Conservation (phyloP, 1,284 basidiomycete species). For the Cryptococcus sp. region DNA sequence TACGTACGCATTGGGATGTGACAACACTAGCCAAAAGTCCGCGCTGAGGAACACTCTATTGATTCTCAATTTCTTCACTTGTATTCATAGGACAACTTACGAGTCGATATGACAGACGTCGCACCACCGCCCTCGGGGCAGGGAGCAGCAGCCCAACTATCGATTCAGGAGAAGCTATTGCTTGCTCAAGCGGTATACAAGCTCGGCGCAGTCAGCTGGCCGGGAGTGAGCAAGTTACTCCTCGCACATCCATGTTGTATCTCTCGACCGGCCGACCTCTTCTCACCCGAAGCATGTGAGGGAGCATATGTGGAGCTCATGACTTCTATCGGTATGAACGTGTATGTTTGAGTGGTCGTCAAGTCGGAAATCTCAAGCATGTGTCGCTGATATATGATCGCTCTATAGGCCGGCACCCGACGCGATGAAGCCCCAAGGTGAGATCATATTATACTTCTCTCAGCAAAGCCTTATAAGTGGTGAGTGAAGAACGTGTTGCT, state of each 20-base stretch:
- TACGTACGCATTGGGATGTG: no score
- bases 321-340: constrained; percentile 65
- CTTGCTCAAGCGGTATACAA: constrained; percentile 83
- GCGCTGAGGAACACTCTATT: no score
- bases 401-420: constrained; percentile 42
- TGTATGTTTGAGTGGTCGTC: constrained; percentile 56
- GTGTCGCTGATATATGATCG: no score
- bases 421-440: constrained; percentile 34
- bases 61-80: no score
- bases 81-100: no score
- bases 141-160: constrained; percentile 16
- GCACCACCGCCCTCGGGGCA: no score
- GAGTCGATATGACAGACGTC: no score
- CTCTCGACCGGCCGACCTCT: constrained; percentile 64
- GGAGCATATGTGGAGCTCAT: constrained; percentile 67
- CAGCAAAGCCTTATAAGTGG: neutral
- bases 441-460: neutral
- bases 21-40: no score
- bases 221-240: constrained; percentile 65
- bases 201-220: constrained; percentile 73
- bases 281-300: constrained; percentile 68
- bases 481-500: neutral
- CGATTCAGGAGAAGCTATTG: constrained; percentile 60
- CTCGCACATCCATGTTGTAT: constrained; percentile 56
- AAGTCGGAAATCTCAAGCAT: neutral